Evolutionary conservation across 768 basidiomycete genomes (phyloP), one percentile per base, ranked within the genome.

Genomic region (Porpolomopsis calyptriformis): DNA sequence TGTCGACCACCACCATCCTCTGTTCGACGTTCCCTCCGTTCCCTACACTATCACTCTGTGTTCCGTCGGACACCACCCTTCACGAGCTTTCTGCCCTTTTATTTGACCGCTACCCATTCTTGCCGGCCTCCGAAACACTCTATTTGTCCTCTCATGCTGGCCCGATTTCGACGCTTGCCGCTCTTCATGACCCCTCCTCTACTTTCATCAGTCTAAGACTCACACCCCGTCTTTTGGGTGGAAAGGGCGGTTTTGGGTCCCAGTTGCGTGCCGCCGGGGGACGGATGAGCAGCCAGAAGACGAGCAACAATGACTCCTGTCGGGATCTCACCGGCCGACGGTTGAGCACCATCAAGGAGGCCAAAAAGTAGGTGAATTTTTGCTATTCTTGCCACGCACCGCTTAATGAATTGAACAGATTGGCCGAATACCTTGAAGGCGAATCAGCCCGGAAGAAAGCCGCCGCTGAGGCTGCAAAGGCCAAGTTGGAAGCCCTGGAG

Each of bases 171-270:
- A 55, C 68, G 1, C 61, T 67, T 6, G 54, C 62, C 53, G 49
- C 56, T 3, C 47, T 60, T 6, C 55, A 55, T 25, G 56, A 46
- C 60, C 4, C 52, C 58, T 31, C 53, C 56, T 11, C 52, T 54
- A 0, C 46, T 10, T 62, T 85, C 22, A 67, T 90, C n/a, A 70
- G 74, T 2, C 68, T 97, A 1, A 74, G 88, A 0, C 70, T 94
- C n/a, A 67, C 74, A 1, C 83, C 89, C 0, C 70, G 82, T 20
- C 59, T 97, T 5, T 70, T 73, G 2, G 94, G 94, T 40, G 96
- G 96, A 16, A 99, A 98, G 65, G 94, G 96, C 61, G 96, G 94
- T 26, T 98, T 99, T 57, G 96, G 96, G 3, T 88, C 85, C 14
- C 92, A 97, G 68, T 72, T 99, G 53, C 77, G 96, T 61, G 94